A percentile compares a stretch with the other conserved stretches of the same genome.
These are phyloP conservation scores for Grifola frondosa DNA, from an alignment of 1,284 basidiomycete species.

Conservation along the genomic window DNA sequence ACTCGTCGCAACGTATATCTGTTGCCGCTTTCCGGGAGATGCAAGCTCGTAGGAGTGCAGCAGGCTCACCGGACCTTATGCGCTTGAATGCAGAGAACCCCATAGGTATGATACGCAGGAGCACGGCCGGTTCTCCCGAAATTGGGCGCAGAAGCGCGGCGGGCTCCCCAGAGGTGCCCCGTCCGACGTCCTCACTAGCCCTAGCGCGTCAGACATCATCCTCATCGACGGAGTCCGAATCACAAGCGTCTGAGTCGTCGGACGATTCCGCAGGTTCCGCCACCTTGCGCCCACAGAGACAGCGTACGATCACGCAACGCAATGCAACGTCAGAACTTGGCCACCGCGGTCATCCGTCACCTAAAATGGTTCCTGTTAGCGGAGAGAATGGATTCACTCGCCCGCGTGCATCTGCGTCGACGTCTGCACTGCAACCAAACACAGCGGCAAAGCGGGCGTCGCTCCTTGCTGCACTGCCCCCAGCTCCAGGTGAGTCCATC, in stretches of 20 bases:
- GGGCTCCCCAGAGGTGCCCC: no score
- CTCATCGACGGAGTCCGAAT: slow-evolving; percentile 27
- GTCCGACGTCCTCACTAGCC: no score
- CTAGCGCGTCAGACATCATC: slow-evolving; percentile 19
- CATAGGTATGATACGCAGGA: no score
- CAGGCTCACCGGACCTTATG: slow-evolving; percentile 66
- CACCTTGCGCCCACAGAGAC: slow-evolving; percentile 33
- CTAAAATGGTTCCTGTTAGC: slow-evolving; percentile 4
- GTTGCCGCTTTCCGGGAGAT: slow-evolving; percentile 78
- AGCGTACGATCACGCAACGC: slow-evolving; percentile 35
- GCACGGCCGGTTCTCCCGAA: no score
- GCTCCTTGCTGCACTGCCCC: slow-evolving; percentile 22
- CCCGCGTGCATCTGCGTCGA: slow-evolving; percentile 34
- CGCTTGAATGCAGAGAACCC: no score
- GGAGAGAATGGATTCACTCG: slow-evolving; percentile 20
- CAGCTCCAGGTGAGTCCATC: slow-evolving; percentile 6
- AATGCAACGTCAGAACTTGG: slow-evolving; percentile 32
- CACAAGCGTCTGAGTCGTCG: slow-evolving; percentile 35
- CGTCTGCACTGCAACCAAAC: slow-evolving; percentile 40
- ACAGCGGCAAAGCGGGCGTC: slow-evolving; percentile 39
- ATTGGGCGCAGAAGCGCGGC: no score
- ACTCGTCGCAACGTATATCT: slow-evolving; percentile 68
- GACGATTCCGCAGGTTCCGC: slow-evolving; percentile 37
- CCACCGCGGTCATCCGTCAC: slow-evolving; percentile 20
- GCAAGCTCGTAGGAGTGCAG: slow-evolving; percentile 61